A percentile compares a stretch with the other conserved stretches of the same genome.
phyloP scores from a whole-genome alignment of 352 stramenopile species.

The Chrysophaeum taylorii region DNA sequence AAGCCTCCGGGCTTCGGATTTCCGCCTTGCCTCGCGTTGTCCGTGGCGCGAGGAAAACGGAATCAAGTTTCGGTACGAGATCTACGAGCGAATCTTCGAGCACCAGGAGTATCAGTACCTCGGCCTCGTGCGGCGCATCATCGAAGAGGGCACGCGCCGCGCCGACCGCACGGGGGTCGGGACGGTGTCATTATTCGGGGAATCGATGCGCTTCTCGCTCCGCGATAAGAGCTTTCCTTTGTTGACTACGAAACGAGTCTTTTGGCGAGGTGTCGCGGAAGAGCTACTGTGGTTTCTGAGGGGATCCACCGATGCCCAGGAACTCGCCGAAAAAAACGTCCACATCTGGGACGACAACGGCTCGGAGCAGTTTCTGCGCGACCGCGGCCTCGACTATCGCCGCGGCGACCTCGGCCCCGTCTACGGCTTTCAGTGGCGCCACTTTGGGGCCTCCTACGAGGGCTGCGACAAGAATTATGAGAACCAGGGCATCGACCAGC shows the following conservation, averaged over 20 bases:
- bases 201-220: constrained; percentile 85
- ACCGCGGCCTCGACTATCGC: constrained; percentile 69
- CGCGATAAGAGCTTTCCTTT: constrained; percentile 86
- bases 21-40: constrained; percentile 28
- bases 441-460: constrained; percentile 96
- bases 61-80: not conserved
- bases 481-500: constrained; percentile 93
- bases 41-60: constrained; percentile 56
- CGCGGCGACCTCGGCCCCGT: constrained; percentile 88
- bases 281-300: constrained; percentile 98
- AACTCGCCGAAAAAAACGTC: constrained; percentile 90
- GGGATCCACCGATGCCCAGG: constrained; percentile 89
- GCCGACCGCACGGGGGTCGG: constrained; percentile 95
- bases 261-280: constrained; percentile 96
- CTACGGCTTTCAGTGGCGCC: constrained; percentile 95
- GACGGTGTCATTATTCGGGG: constrained; percentile 96
- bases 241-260: constrained; percentile 97
- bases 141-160: constrained; percentile 77
- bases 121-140: constrained; percentile 86
- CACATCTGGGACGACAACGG: constrained; percentile 99
- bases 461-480: constrained; percentile 96
- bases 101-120: constrained; percentile 80
- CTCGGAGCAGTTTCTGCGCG: constrained; percentile 72
- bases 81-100: constrained; percentile 34
- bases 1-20: constrained; percentile 22